Base-by-base conservation (phyloP, 345 rosid genomes). In the Salix koriyanagi region DNA sequence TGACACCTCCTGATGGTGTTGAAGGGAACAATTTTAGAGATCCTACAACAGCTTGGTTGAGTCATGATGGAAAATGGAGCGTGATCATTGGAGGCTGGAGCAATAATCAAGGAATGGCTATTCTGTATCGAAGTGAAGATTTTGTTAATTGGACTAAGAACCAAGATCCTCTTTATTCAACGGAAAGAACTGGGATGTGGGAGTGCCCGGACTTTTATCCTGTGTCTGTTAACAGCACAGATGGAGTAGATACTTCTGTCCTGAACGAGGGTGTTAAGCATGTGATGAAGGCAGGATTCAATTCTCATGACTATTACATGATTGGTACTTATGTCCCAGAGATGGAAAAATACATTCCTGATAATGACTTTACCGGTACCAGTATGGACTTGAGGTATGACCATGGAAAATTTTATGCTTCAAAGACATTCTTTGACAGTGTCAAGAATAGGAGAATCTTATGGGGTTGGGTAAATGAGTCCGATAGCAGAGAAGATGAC, bases 121-220 rank as follows among this genome's bases (percentile, higher is more conserved):
- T 89, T 68, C 70, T 88, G 16, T 89, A 91, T 67, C 77, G 15
- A 32, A 88, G 91, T 62, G 72, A 81, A 32, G 92, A 89, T 79
- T 91, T 90, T 76, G 9, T 73, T 50, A 28, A 65, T 7, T 89
- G 93, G 91, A 79, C 77, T 2, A 79, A 74, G 70, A 71, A 39
- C 65, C 76, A 75, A 16, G 69, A 69, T 19, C 88, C 88, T 16
- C 84, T 90, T 52, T 82, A 84, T 74, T 71, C 83, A 28, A 66
- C 77, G 1, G 60, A 34, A 5, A 76, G 23, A 64, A 85, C 88
- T 4, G 89, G 85, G 61, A 90, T 92, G 91, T 90, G 88, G 94
- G 97, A 92, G 71, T 89, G 92, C 78, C 89, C 87, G 0, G 94
- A 91, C 42, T 88, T 91, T 76, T 91, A 72, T 69, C 94, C 92